A percentile compares a stretch with the other conserved stretches of the same genome.
Conservation (phyloP, 1,139 yeast species). For the Sugiyamaella grinbergsii region DNA sequence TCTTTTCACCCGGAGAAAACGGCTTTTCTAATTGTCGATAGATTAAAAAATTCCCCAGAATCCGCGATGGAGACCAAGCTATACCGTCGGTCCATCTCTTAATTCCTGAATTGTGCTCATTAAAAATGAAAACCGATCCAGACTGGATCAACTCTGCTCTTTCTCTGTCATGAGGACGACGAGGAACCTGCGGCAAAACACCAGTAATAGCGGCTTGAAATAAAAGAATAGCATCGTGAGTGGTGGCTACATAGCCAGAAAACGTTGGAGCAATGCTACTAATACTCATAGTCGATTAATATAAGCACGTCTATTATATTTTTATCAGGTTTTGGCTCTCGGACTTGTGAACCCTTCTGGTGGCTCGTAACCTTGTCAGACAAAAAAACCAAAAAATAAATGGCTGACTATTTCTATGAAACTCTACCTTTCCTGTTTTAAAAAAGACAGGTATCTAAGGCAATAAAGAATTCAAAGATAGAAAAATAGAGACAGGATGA, state of each 20-base stretch:
- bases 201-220: conserved; percentile 75
- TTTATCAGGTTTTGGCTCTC: conserved; percentile 12
- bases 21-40: conserved; percentile 75
- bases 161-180: conserved; percentile 84
- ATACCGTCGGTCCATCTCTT: conserved; percentile 95
- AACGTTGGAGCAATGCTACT: conserved; percentile 58
- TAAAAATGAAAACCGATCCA: conserved; percentile 82
- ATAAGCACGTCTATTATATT: conserved; percentile 5
- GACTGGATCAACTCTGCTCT: conserved; percentile 64
- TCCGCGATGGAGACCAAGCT: conserved; percentile 88
- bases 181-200: conserved; percentile 61
- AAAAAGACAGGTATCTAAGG: background rate
- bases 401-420: conserved; percentile 1
- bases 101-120: conserved; percentile 80
- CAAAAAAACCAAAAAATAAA: conserved; percentile 9
- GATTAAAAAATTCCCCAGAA: conserved; percentile 77
- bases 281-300: conserved; percentile 15
- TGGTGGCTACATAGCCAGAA: conserved; percentile 75
- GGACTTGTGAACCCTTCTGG: conserved; percentile 1
- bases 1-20: conserved; percentile 48
- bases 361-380: conserved; percentile 6
- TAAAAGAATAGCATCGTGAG: conserved; percentile 80
- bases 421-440: conserved; percentile 6
- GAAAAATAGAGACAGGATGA: conserved; percentile 1
- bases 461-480: background rate